Evolutionary conservation across 768 basidiomycete genomes (phyloP).

Genomic region (Boletus rubropictus): DNA sequence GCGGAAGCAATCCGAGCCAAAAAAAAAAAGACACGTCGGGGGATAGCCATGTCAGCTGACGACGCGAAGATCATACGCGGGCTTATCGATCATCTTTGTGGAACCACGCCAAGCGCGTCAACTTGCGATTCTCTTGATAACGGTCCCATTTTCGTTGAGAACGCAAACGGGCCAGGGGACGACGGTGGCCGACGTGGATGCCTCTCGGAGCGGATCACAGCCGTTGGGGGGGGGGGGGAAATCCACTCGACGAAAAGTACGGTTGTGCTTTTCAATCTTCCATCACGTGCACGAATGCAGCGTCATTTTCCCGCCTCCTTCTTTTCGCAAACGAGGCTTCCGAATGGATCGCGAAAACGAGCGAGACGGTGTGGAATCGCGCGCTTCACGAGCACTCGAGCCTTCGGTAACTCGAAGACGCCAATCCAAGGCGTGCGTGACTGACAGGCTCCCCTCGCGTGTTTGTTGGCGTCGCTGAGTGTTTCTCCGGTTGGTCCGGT

Average conservation of each 20-base stretch:
- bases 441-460: background rate
- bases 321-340: background rate
- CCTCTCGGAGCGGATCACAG: constrained; percentile 1
- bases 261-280: background rate
- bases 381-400: background rate
- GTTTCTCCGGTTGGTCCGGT: background rate
- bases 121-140: no score
- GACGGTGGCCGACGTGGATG: background rate
- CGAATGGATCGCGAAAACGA: background rate
- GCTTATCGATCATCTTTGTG: no score
- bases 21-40: no score
- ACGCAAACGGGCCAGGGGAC: no score
- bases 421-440: background rate
- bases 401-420: background rate
- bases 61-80: no score
- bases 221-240: background rate
- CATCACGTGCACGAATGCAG: background rate
- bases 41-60: no score
- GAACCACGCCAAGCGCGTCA: no score
- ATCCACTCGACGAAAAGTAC: background rate
- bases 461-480: background rate
- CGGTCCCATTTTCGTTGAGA: no score
- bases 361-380: background rate
- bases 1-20: no score
- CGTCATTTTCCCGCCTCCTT: background rate